Percentiles rank a stretch among this genome's conserved stretches.
Conservation (phyloP, 805 yeast species). For the Candida peoriensis region DNA sequence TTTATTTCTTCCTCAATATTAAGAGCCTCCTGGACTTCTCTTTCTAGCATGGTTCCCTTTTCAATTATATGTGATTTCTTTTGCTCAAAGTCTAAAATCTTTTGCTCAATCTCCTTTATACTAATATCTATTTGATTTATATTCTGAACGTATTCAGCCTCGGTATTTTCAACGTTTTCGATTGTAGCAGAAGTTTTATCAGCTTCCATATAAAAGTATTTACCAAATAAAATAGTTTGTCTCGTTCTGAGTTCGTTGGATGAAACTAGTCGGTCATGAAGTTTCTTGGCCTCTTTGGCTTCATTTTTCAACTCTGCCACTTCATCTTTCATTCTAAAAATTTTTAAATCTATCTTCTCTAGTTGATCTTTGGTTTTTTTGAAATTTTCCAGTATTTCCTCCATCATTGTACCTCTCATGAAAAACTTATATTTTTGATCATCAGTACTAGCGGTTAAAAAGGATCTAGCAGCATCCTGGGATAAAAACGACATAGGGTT, state of each 20-base stretch:
- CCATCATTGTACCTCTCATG: slow-evolving; percentile 73
- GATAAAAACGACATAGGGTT: slow-evolving; percentile 91
- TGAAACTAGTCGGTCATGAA: slow-evolving; percentile 34
- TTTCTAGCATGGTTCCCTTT: slow-evolving; percentile 7
- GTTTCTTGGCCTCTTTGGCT: slow-evolving; percentile 36
- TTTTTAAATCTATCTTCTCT: slow-evolving; percentile 32
- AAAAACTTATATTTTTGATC: slow-evolving; percentile 68
- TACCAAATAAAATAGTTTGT: slow-evolving; percentile 40
- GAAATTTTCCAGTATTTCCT: slow-evolving; percentile 56
- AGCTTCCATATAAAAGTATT: slow-evolving; percentile 43
- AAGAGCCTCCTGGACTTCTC: slow-evolving; percentile 19
- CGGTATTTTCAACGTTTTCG: slow-evolving; percentile 10
- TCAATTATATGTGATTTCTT: slow-evolving; percentile 2
- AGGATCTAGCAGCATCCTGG: slow-evolving; percentile 91
- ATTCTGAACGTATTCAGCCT: slow-evolving; percentile 8
- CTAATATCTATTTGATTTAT: slow-evolving; percentile 7
- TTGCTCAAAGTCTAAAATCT: slow-evolving; percentile 3
- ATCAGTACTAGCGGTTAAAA: slow-evolving; percentile 72
- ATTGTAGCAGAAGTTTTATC: slow-evolving; percentile 9
- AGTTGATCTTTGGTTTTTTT: slow-evolving; percentile 33
- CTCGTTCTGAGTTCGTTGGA: slow-evolving; percentile 36
- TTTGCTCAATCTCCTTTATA: slow-evolving; percentile 1
- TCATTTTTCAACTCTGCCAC: slow-evolving; percentile 35
- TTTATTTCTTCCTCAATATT: slow-evolving; percentile 10
- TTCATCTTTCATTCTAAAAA: slow-evolving; percentile 34